Evolutionary conservation across 371 early-diverging fungal species (phyloP).

Genomic region (Syncephalis fuscata): DNA sequence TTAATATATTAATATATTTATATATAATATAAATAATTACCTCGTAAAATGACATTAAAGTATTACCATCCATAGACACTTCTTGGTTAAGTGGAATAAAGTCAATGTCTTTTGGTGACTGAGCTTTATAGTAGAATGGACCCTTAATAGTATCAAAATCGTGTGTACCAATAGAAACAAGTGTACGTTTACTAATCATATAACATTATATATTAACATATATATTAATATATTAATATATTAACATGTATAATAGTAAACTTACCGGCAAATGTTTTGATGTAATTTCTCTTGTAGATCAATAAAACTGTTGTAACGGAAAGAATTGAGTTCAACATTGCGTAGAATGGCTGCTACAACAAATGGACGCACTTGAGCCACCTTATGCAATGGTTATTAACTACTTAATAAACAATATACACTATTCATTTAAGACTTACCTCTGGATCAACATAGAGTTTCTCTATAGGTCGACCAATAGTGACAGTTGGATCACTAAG

Average conservation of each 20-base stretch:
- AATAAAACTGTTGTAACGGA: slow-evolving; percentile 89
- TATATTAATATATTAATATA: background rate
- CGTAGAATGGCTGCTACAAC: slow-evolving; percentile 93
- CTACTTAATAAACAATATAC: background rate
- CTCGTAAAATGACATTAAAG: slow-evolving; percentile 83
- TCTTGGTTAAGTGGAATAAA: slow-evolving; percentile 93
- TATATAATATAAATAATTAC: slow-evolving; percentile 10
- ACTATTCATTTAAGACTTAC: slow-evolving; percentile 11
- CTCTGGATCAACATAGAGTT: slow-evolving; percentile 53
- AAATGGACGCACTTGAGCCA: slow-evolving; percentile 66
- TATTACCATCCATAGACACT: slow-evolving; percentile 68
- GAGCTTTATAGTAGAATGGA: slow-evolving; percentile 93
- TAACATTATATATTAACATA: background rate
- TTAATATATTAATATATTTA: background rate
- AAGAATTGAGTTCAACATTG: slow-evolving; percentile 68
- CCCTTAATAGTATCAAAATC: slow-evolving; percentile 92
- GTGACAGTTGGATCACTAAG: slow-evolving; percentile 33
- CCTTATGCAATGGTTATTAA: slow-evolving; percentile 14
- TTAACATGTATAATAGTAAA: background rate
- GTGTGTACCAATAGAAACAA: slow-evolving; percentile 99
- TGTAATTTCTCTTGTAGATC: slow-evolving; percentile 99
- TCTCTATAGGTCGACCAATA: slow-evolving; percentile 33
- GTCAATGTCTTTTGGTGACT: slow-evolving; percentile 72
- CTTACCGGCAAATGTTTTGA: slow-evolving; percentile 82
- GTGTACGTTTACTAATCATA: slow-evolving; percentile 63